Evolutionary conservation across 176 grass and related monocot genomes (phyloP).

Genomic region (Oryza punctata): DNA sequence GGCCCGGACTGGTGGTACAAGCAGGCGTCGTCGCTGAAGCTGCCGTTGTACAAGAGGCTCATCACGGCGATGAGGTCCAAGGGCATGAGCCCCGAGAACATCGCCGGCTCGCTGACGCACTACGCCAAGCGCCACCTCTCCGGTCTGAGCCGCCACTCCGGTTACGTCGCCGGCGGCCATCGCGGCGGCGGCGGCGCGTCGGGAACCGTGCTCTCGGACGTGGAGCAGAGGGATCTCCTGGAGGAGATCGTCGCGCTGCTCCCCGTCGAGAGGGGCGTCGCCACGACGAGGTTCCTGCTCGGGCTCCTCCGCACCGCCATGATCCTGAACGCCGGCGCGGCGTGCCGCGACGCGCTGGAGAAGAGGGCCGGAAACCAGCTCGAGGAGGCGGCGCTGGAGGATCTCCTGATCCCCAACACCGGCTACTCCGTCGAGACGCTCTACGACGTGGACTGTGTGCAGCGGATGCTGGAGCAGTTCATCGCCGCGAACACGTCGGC

Average conservation of each 20-base stretch:
- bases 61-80: slow-evolving; percentile 59
- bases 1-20: slow-evolving; percentile 77
- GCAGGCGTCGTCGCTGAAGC: slow-evolving; percentile 56
- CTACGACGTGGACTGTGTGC: slow-evolving; percentile 81
- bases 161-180: slow-evolving; percentile 9
- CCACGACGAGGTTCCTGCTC: slow-evolving; percentile 62
- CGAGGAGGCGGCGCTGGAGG: slow-evolving; percentile 67
- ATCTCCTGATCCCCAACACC: slow-evolving; percentile 68
- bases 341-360: slow-evolving; percentile 74
- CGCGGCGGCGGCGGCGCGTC: background rate
- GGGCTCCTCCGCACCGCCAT: slow-evolving; percentile 61
- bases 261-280: slow-evolving; percentile 54
- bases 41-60: slow-evolving; percentile 74
- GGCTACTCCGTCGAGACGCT: slow-evolving; percentile 62
- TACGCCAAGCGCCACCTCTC: slow-evolving; percentile 68
- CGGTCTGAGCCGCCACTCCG: slow-evolving; percentile 45
- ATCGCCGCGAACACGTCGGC: slow-evolving; percentile 39
- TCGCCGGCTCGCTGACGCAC: slow-evolving; percentile 74
- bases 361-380: slow-evolving; percentile 58
- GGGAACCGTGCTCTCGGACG: slow-evolving; percentile 43
- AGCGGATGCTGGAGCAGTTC: slow-evolving; percentile 85
- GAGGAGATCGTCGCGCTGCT: slow-evolving; percentile 75
- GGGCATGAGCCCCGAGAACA: slow-evolving; percentile 58
- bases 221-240: slow-evolving; percentile 60
- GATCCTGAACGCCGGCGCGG: slow-evolving; percentile 55